Base-by-base conservation (phyloP, 345 rosid genomes). In the Gossypium longicalyx region DNA sequence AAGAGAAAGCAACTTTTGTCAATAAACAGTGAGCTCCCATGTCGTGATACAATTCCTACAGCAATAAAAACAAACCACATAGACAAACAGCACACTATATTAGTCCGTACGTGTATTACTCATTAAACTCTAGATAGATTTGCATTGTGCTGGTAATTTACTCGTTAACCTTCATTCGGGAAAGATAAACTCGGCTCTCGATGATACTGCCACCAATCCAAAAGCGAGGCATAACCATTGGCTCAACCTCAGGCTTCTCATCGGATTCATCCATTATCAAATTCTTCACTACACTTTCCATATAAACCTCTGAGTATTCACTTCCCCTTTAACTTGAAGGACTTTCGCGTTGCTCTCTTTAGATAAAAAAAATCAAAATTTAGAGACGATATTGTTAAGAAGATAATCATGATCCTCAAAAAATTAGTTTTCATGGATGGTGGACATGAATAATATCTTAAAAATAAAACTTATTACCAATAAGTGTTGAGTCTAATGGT, bases 161-260 rank as follows among this genome's bases (percentile, higher is more conserved):
- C 38, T 89, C 97, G 51, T 86, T 81, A 47, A 91, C 87, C 82
- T 84, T 91, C 79, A 86, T 80, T 67, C 90, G 94, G 0, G 91
- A 81, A 67, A 90, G 89, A 84, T 90, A 89, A 79, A 90, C 93
- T 29, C 87, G 83, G 85, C 95, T 89, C 78, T 87, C 89, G 81
- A 92, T 82, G 70, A 86, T 85, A 76, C 86, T 87, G 70, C 93
- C 91, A 20, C 86, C 93, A 38, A 90, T 87, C 86, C 85, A 86
- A 74, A 92, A 92, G 56, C 97, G 95, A 60, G 95, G 97, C 95
- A 92, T 87, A 2, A 92, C 87, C 95, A 92, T 87, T 16, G 89
- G 81, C 34, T 92, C 97, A 47, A 87, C 93, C 57, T 75, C 77
- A 6, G 90, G 93, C 47, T 76, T 89, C 79, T 79, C 81, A 51